These are phyloP conservation scores for Penicillium samsonianum DNA, from an alignment of 495 filamentous ascomycete genomes.

Conservation along the genomic window DNA sequence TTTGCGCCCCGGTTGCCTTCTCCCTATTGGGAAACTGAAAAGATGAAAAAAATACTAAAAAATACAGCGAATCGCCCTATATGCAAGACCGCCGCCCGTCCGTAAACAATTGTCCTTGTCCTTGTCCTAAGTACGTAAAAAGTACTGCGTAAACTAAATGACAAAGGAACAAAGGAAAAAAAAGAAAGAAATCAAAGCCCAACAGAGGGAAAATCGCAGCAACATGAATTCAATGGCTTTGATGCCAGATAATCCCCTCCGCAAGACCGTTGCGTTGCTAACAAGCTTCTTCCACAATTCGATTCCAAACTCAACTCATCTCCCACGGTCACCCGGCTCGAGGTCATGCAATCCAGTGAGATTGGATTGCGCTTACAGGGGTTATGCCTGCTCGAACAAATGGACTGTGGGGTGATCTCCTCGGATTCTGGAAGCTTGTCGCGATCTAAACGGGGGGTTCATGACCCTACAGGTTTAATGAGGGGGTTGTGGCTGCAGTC, in stretches of 20 bases:
- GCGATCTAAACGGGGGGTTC: slow-evolving; percentile 21
- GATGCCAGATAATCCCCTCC: background rate
- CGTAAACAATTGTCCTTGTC: background rate
- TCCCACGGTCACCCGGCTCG: slow-evolving; percentile 21
- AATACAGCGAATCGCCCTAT: background rate
- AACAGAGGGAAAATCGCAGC: background rate
- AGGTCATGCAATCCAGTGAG: slow-evolving; percentile 17
- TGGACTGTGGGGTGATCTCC: slow-evolving; percentile 27
- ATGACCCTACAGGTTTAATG: slow-evolving; percentile 1
- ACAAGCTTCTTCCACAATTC: slow-evolving; percentile 27
- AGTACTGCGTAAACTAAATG: background rate
- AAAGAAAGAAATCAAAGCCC: background rate
- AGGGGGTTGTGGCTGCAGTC: slow-evolving; percentile 7
- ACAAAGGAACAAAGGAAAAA: background rate
- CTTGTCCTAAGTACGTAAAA: background rate
- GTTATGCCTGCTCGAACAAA: slow-evolving; percentile 24
- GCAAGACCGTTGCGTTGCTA: slow-evolving; percentile 13
- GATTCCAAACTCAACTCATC: slow-evolving; percentile 14
- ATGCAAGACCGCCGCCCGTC: background rate
- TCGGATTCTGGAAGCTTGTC: slow-evolving; percentile 34
- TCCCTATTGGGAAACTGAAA: background rate
- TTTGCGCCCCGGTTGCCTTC: background rate
- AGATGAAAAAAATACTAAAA: background rate
- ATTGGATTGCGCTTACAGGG: slow-evolving; percentile 18
- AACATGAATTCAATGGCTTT: background rate